Base-by-base conservation (phyloP, 1,284 basidiomycete genomes). In the Cerrena zonata region DNA sequence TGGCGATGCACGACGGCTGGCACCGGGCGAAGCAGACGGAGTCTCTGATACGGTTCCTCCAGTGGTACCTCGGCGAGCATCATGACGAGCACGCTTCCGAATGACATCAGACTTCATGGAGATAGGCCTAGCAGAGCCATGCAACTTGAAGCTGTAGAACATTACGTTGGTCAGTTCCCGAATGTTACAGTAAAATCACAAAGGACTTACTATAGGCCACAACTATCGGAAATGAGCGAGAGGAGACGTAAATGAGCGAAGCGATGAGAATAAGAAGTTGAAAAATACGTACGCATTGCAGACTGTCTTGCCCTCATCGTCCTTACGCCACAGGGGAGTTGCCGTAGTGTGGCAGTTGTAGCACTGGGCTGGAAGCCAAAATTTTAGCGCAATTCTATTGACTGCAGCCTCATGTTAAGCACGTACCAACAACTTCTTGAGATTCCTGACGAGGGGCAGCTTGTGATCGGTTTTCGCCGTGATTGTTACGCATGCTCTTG, bases 281-380 rank as follows among this genome's bases (percentile, higher is more conserved):
- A 27, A 7, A 38, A 12, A 45, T 40, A 79, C 83, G 67, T 70
- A 92, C 77, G 89, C 91, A 61, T 93, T 92, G 74, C 91, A 93
- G 45, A 92, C 88, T 1, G 90, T 91, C 74, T 91, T 91, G 50
- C 91, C 91, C 65, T 92, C 90, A 60, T 91, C 89, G 62, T 92
- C 90, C 67, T 91, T 91, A 57, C 91, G 76, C 89, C 90, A 93
- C 34, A 92, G 77, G n/a, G 90, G 91, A 3, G 90, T 92, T 21
- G 89, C 88, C 2, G 87, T 91, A 19, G 89, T 93, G 61, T 90
- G 86, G 70, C 90, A 92, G 63, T 92, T 93, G 69, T 87, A 89
- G 71, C 90, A 93, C 72, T 89, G 86, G 3, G 86, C 87, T 73
- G 68, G 57, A 19, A 22, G 18, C 13, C 5, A 40, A 10, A 40